Evolutionary conservation across 202 grass and related monocot genomes (phyloP).

Genomic region (Bolboschoenoplectus hybrid): DNA sequence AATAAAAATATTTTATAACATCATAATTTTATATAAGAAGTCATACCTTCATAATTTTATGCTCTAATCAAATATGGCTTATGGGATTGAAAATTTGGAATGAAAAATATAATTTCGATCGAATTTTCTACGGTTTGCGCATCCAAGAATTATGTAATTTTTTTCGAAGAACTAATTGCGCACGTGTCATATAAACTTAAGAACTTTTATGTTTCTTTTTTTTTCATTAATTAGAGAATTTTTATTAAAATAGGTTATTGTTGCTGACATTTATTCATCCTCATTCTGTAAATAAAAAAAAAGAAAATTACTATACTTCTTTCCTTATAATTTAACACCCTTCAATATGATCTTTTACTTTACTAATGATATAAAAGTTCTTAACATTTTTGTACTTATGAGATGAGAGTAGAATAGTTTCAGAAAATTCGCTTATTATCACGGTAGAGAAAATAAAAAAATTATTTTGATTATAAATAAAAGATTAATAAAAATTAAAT

Average conservation of each 20-base stretch:
- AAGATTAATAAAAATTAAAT: too few species aligned
- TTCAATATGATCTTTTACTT: background rate
- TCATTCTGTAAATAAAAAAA: background rate
- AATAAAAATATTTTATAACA: too few species aligned
- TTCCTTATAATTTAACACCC: background rate
- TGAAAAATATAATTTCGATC: too few species aligned
- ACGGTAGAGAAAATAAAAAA: background rate
- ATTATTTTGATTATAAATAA: background rate
- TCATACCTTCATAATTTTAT: too few species aligned
- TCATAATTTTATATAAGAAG: too few species aligned
- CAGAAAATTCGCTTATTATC: background rate
- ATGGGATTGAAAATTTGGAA: too few species aligned
- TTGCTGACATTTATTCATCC: background rate
- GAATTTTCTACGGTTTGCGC: too few species aligned
- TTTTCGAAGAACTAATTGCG: background rate
- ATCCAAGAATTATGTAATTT: too few species aligned
- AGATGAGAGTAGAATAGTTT: background rate
- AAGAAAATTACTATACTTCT: background rate
- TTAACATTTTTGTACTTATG: background rate
- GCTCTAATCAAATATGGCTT: too few species aligned
- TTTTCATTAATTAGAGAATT: background rate
- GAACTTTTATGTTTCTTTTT: background rate
- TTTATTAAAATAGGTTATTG: background rate
- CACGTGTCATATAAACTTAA: background rate
- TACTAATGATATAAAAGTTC: too few species aligned